A percentile compares a stretch with the other conserved stretches of the same genome.
phyloP scores from a whole-genome alignment of 148 eudicot species.

The Nepenthes gracilis region DNA sequence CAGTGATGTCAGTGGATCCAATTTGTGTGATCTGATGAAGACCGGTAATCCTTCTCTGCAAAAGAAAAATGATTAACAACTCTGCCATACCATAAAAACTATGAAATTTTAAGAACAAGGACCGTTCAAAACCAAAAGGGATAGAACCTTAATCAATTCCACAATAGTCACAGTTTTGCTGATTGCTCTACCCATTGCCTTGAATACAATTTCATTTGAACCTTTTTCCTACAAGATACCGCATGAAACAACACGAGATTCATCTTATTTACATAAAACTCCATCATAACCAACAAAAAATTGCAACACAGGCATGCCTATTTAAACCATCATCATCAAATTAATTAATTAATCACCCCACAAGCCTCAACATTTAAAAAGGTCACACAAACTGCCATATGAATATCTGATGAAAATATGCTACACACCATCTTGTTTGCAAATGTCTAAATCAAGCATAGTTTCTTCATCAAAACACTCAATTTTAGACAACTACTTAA shows the following conservation, averaged over 20 bases:
- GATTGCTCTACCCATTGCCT: slow-evolving; percentile 99
- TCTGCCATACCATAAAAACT: too few species aligned
- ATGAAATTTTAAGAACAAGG: neutral
- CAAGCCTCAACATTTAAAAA: too few species aligned
- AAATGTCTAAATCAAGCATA: too few species aligned
- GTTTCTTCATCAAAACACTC: too few species aligned
- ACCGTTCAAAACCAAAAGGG: neutral
- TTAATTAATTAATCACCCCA: too few species aligned
- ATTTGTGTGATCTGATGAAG: slow-evolving; percentile 86
- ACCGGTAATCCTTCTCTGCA: slow-evolving; percentile 91
- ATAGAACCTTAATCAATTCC: slow-evolving; percentile 82
- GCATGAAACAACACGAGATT: neutral
- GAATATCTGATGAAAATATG: too few species aligned
- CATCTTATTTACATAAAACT: too few species aligned
- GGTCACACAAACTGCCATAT: too few species aligned
- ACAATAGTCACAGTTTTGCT: slow-evolving; percentile 95
- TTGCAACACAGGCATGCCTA: neutral
- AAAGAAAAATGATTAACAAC: neutral
- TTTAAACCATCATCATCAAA: too few species aligned
- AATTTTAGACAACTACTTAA: too few species aligned
- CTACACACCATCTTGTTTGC: too few species aligned
- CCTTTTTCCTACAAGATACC: slow-evolving; percentile 56
- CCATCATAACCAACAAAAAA: neutral
- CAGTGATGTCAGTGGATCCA: slow-evolving; percentile 86
- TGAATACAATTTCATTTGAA: slow-evolving; percentile 70